These are phyloP conservation scores for Boletus huronensis DNA, from an alignment of 768 basidiomycete species.

Conservation along the genomic window DNA sequence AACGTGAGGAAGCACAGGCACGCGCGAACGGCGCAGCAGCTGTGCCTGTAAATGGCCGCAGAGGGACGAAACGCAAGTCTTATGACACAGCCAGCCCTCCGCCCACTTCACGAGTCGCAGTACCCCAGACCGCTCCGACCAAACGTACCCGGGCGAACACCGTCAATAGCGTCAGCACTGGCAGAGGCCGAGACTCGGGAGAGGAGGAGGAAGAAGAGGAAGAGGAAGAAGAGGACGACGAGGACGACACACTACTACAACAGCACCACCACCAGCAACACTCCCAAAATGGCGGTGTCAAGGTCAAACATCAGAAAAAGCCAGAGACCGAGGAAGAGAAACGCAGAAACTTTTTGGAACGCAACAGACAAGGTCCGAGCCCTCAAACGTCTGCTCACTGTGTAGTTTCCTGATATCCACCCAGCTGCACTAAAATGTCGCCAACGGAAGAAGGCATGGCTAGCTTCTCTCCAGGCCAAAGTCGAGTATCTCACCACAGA, in stretches of 20 bases:
- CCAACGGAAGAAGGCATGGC: slow-evolving; percentile 98
- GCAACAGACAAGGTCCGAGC: slow-evolving; percentile 87
- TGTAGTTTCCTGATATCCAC: slow-evolving; percentile 4
- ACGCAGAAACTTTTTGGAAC: slow-evolving; percentile 91
- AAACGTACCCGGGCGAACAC: slow-evolving; percentile 42
- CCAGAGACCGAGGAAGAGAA: slow-evolving; percentile 99
- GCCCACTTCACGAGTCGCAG: slow-evolving; percentile 20
- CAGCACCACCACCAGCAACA: slow-evolving; percentile 26
- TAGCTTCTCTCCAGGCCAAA: slow-evolving; percentile 86
- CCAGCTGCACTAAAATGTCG: slow-evolving; percentile 97
- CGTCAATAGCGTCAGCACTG: slow-evolving; percentile 27
- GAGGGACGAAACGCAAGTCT: slow-evolving; percentile 69
- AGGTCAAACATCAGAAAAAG: slow-evolving; percentile 50
- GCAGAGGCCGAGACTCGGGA: slow-evolving; percentile 36
- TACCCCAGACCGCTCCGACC: slow-evolving; percentile 18
- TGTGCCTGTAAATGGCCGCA: slow-evolving; percentile 33
- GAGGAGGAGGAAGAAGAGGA: slow-evolving; percentile 36
- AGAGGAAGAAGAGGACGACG: slow-evolving; percentile 40
- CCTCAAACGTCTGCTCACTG: background rate
- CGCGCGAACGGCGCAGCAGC: slow-evolving; percentile 45
- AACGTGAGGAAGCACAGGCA: slow-evolving; percentile 84
- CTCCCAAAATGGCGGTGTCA: slow-evolving; percentile 10
- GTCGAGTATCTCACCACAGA: slow-evolving; percentile 91
- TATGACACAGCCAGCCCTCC: slow-evolving; percentile 46
- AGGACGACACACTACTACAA: slow-evolving; percentile 22